Conservation (phyloP, 2,329 filamentous ascomycete genomes). For the Metarhizium anisopliae region DNA sequence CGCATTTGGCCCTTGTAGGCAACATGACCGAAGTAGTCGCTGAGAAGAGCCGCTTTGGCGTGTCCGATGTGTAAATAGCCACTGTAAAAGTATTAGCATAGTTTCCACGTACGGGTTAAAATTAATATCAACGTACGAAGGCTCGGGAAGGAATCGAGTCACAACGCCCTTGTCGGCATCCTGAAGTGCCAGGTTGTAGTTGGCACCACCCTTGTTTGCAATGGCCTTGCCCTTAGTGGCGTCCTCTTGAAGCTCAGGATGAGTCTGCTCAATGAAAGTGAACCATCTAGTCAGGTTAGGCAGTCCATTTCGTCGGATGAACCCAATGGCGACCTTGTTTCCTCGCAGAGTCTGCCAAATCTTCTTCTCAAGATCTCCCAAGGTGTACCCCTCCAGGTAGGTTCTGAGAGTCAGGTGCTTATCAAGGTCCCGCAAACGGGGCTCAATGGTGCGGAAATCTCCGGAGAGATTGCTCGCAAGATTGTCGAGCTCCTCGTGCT, state of each 20-base stretch:
- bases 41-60: constrained; percentile 85
- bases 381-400: constrained; percentile 72
- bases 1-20: constrained; percentile 87
- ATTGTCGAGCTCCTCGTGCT: constrained; percentile 45
- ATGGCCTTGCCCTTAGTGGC: constrained; percentile 61
- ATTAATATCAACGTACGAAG: constrained; percentile 50
- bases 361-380: constrained; percentile 69
- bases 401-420: constrained; percentile 80
- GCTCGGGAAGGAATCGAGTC: constrained; percentile 88
- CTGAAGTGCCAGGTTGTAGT: constrained; percentile 80
- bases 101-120: background rate
- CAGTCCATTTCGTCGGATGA: constrained; percentile 69
- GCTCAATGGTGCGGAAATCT: constrained; percentile 79
- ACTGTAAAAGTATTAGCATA: constrained; percentile 19
- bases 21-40: constrained; percentile 94
- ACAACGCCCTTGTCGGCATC: constrained; percentile 85
- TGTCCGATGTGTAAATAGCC: constrained; percentile 94
- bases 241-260: constrained; percentile 65
- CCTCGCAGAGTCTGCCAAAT: constrained; percentile 76
- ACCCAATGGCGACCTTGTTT: constrained; percentile 76
- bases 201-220: constrained; percentile 70
- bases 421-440: constrained; percentile 67
- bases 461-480: constrained; percentile 42
- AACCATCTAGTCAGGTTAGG: constrained; percentile 82
- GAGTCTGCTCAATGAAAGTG: constrained; percentile 70